Evolutionary conservation across 176 grass and related monocot genomes (phyloP).

Genomic region (Coix lacrymajobi): DNA sequence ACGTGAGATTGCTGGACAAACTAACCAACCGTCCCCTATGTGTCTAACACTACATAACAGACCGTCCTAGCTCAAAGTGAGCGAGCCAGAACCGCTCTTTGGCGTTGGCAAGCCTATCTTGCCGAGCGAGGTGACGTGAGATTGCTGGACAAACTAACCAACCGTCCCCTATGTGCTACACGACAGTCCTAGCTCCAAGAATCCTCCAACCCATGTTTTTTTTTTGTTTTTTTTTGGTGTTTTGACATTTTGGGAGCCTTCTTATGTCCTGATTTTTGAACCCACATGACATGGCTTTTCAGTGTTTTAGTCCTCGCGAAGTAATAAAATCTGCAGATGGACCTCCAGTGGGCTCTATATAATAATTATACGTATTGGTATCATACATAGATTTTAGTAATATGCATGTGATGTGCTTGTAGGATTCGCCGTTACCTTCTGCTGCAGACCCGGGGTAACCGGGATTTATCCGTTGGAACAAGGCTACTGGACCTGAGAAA

Average conservation of each 20-base stretch:
- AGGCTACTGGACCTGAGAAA: conserved; percentile 76
- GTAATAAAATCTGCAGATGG: not conserved
- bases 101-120: too few relatives aligned
- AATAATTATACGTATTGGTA: not conserved
- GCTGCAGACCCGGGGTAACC: too few relatives aligned
- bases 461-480: conserved; percentile 95
- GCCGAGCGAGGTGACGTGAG: too few relatives aligned
- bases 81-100: too few relatives aligned
- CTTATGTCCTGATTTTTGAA: not conserved
- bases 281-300: not conserved
- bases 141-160: too few relatives aligned
- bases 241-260: conserved; percentile 4
- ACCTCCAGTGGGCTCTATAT: not conserved
- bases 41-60: too few relatives aligned
- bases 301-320: not conserved
- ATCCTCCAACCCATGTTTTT: not conserved
- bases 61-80: too few relatives aligned
- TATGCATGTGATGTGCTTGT: conserved; percentile 10
- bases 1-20: too few relatives aligned
- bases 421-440: conserved; percentile 60
- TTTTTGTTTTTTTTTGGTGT: not conserved
- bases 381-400: not conserved
- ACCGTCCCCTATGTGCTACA: too few relatives aligned
- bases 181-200: not conserved
- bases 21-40: too few relatives aligned